Evolutionary conservation across 495 filamentous ascomycete species (phyloP).

Genomic region (Xanthoparmelia taractica): DNA sequence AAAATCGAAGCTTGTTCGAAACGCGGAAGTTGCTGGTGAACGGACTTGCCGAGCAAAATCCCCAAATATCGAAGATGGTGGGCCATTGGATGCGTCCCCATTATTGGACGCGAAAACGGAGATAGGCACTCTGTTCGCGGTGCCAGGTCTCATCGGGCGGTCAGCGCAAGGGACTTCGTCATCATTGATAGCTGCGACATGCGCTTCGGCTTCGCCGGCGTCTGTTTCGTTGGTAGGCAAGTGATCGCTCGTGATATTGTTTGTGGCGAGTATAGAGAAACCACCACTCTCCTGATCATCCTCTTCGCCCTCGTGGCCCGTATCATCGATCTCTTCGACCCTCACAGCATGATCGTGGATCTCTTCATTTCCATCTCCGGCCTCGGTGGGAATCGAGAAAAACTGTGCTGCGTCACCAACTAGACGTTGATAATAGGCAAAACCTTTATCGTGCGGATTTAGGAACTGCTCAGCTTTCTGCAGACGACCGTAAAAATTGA

Average conservation of each 20-base stretch:
- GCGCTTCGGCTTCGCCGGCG: neutral
- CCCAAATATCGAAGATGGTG: neutral
- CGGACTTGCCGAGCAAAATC: neutral
- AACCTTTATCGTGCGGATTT: neutral
- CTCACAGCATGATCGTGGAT: neutral
- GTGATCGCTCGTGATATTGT: neutral
- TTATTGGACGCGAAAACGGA: neutral
- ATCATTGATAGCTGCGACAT: neutral
- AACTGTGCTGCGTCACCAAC: neutral
- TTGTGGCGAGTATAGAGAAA: neutral
- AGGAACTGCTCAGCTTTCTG: neutral
- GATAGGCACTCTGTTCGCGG: neutral
- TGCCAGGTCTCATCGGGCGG: neutral
- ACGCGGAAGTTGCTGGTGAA: no score
- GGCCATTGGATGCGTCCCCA: neutral
- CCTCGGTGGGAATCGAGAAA: neutral
- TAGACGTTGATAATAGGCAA: neutral
- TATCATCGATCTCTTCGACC: neutral
- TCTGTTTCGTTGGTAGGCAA: neutral
- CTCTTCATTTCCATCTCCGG: neutral
- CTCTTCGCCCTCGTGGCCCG: neutral
- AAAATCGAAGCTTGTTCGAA: no score
- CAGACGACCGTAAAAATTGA: neutral
- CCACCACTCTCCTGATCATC: neutral
- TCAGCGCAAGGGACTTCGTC: neutral